These are phyloP conservation scores for Balakata baccata DNA, from an alignment of 345 rosid species.

Conservation along the genomic window DNA sequence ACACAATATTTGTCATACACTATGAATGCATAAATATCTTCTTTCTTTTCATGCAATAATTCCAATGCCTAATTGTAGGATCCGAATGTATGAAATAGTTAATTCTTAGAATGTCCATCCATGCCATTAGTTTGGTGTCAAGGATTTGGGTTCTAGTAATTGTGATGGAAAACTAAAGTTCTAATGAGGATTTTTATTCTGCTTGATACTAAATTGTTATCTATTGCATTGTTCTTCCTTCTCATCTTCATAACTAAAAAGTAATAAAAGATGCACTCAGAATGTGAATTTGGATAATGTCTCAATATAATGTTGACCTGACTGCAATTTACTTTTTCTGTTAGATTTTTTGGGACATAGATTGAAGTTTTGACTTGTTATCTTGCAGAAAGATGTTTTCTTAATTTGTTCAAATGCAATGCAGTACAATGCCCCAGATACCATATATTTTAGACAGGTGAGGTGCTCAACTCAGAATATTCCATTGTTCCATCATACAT, in stretches of 20 bases:
- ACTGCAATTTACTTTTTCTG: neutral
- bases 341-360: neutral
- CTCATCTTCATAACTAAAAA: constrained; percentile 1
- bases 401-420: constrained; percentile 31
- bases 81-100: too few relatives aligned
- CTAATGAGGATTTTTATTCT: neutral
- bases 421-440: constrained; percentile 36
- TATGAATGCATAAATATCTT: neutral
- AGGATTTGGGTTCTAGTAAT: neutral
- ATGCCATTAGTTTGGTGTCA: neutral
- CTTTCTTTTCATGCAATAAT: neutral
- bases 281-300: neutral
- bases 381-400: constrained; percentile 32
- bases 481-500: neutral
- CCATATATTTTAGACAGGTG: constrained; percentile 33
- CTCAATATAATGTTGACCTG: constrained; percentile 2
- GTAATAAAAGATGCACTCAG: neutral
- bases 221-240: constrained; percentile 8
- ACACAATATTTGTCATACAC: too few relatives aligned
- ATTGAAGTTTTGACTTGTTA: constrained; percentile 9
- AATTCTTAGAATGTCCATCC: neutral
- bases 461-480: constrained; percentile 1
- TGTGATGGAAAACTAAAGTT: neutral
- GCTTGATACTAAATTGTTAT: neutral
- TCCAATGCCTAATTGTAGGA: neutral